Conservation (phyloP, 495 filamentous ascomycete genomes). For the Annulohypoxylon bovei region DNA sequence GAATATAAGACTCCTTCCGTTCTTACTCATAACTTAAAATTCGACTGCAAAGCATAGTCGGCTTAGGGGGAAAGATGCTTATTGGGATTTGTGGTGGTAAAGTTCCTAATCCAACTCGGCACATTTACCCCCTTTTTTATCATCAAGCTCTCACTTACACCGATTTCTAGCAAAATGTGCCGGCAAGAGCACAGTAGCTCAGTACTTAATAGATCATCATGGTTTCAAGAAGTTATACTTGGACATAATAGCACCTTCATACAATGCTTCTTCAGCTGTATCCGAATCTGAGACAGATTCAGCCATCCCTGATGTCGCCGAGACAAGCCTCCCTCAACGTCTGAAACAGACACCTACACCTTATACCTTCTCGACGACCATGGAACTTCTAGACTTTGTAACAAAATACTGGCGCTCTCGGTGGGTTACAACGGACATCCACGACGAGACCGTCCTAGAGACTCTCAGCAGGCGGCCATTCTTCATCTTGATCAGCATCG, state of each 20-base stretch:
- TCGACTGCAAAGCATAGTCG: not conserved
- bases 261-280: not conserved
- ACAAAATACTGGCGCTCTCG: constrained; percentile 83
- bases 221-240: constrained; percentile 72
- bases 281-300: constrained; percentile 47
- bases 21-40: not conserved
- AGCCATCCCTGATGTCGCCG: constrained; percentile 20
- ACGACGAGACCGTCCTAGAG: constrained; percentile 73
- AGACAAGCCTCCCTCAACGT: constrained; percentile 32
- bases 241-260: constrained; percentile 7
- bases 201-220: constrained; percentile 80
- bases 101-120: constrained; percentile 33
- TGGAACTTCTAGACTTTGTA: constrained; percentile 79
- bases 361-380: constrained; percentile 64
- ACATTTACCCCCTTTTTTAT: constrained; percentile 13
- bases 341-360: constrained; percentile 43
- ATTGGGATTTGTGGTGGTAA: constrained; percentile 92
- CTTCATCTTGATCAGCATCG: constrained; percentile 91
- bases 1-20: not conserved
- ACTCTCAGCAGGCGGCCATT: constrained; percentile 81
- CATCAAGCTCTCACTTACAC: constrained; percentile 36
- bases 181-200: constrained; percentile 85
- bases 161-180: constrained; percentile 78
- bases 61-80: constrained; percentile 69
- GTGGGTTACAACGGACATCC: constrained; percentile 86